Percentiles rank a stretch among this genome's conserved stretches.
Conservation (phyloP, 129 eudicot genomes). For the Cynara cardunculus region DNA sequence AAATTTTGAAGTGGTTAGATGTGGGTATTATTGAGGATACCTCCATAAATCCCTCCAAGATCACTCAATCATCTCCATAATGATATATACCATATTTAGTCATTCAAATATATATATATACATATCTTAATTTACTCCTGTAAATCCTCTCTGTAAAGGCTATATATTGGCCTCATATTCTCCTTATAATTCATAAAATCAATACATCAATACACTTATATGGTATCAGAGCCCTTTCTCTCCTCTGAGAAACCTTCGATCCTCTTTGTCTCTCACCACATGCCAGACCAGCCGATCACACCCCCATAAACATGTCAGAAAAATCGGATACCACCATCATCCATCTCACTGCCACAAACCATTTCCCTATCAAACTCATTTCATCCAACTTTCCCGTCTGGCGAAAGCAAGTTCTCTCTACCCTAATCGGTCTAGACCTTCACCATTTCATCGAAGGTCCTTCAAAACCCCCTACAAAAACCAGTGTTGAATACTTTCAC, state of each 20-base stretch:
- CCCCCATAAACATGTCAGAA: not conserved
- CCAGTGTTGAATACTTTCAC: not conserved
- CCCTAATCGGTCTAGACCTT: not conserved
- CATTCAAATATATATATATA: no score
- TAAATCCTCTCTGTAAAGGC: no score
- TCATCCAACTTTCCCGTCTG: not conserved
- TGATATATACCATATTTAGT: no score
- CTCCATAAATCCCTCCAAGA: no score
- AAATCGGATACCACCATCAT: not conserved
- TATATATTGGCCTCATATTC: no score
- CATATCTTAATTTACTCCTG: no score
- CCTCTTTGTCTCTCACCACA: not conserved
- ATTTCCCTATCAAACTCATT: slow-evolving; percentile 7
- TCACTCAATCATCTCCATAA: no score
- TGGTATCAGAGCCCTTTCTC: not conserved
- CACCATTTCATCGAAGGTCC: slow-evolving; percentile 1
- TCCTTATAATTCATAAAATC: no score
- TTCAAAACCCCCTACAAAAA: not conserved
- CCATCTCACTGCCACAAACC: not conserved
- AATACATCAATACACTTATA: not conserved
- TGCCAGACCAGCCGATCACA: not conserved
- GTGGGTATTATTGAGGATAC: no score
- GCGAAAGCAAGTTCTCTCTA: not conserved
- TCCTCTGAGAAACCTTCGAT: not conserved
- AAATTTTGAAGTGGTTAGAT: no score